Evolutionary conservation across 768 basidiomycete genomes (phyloP), one percentile per base, ranked within the genome.

Genomic region (Leccinum subtestaceum): DNA sequence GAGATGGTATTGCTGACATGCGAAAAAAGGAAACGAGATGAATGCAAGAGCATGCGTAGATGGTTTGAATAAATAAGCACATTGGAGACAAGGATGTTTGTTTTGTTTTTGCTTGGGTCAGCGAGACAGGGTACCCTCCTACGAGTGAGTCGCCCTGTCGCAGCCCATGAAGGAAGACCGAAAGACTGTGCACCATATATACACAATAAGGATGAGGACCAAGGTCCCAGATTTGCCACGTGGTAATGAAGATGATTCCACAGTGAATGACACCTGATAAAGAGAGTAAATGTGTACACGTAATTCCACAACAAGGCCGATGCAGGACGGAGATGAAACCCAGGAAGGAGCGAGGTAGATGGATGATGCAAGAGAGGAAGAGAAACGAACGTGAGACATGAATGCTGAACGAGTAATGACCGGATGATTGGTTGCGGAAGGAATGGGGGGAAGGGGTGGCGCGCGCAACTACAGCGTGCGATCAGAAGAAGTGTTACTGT

Each of bases 271-370:
- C 55, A 49, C 63, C 60, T 55, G 47, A 57, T n/a, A 34, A 50
- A 50, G 58, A 36, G 61, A 47, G 53, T 12, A 61, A 60, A 58
- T 70, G 69, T 71, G 58, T 72, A 71, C 72, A 71, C 61, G 58
- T 73, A 71, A 65, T 71, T 69, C 71, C 71, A 71, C 70, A 71
- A 71, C 70, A 68, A 47, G 55, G 56, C 62, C 53, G 63, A 65
- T 65, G 60, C 65, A 38, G 47, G 64, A 56, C 34, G 23, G 58
- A 63, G 56, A 60, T 53, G 60, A 56, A 69, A 56, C 32, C 67
- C 52, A 45, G 57, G 48, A 69, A 54, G 21, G 59, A 59, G 60
- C 23, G 49, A 56, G 29, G 46, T 51, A 53, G 53, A 47, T 50
- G 10, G 49, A 50, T 38, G 52, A 63, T 53, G 56, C 36, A 17